A percentile compares a stretch with the other conserved stretches of the same genome.
These are phyloP conservation scores for Chlamydomonas sp. DNA, from an alignment of 139 green algal species.

Conservation along the genomic window DNA sequence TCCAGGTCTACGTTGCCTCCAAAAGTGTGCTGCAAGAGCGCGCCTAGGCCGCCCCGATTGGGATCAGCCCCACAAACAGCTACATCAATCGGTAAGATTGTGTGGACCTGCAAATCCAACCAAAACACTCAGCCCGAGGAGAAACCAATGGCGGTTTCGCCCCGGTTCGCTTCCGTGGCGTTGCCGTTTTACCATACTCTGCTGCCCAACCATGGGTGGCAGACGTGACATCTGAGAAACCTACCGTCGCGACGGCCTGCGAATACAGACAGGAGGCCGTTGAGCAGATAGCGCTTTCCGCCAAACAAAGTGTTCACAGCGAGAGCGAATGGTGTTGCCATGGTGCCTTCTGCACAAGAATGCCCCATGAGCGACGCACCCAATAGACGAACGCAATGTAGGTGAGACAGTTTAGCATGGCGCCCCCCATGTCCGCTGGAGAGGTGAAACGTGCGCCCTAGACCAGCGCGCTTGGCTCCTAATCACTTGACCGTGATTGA, in stretches of 20 bases:
- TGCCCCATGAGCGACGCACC: neutral
- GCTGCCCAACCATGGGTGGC: too few species aligned
- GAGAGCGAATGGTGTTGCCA: neutral
- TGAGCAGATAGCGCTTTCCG: neutral
- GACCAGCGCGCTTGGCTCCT: too few species aligned
- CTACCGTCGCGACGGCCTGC: slow-evolving; percentile 8
- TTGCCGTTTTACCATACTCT: neutral
- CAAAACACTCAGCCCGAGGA: too few species aligned
- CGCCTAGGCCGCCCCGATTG: neutral
- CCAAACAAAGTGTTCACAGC: neutral
- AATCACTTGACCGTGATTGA: too few species aligned
- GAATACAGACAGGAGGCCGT: neutral
- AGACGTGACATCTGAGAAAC: neutral
- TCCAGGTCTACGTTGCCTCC: slow-evolving; percentile 9
- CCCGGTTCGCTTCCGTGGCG: neutral
- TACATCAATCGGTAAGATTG: slow-evolving; percentile 23
- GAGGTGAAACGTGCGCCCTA: too few species aligned
- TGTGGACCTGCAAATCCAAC: slow-evolving; percentile 6
- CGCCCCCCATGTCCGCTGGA: too few species aligned
- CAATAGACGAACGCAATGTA: slow-evolving; percentile 28
- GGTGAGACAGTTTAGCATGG: slow-evolving; percentile 20
- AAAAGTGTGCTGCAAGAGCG: slow-evolving; percentile 7
- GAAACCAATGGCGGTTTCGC: too few species aligned
- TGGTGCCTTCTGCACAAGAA: too few species aligned
- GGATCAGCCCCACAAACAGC: neutral